Evolutionary conservation across 768 basidiomycete genomes (phyloP).

Genomic region (Pholiota microspora): DNA sequence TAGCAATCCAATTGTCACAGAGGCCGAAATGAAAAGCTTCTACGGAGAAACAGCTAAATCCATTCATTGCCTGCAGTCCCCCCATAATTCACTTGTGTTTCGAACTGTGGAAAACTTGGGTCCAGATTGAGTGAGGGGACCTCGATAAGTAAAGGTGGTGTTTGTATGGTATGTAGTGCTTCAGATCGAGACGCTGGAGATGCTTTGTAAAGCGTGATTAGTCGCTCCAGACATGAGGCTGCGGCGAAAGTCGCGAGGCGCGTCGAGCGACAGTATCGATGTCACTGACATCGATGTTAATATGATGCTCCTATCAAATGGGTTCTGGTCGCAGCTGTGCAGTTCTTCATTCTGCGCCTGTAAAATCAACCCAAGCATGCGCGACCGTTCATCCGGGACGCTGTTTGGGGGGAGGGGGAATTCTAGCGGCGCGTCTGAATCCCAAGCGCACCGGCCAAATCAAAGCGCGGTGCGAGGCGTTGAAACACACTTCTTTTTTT

Average conservation of each 20-base stretch:
- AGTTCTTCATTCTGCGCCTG: not conserved
- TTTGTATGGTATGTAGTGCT: not conserved
- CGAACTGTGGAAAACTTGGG: constrained; percentile 9
- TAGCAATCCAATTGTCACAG: not conserved
- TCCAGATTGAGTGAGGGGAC: not conserved
- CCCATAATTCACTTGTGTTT: constrained; percentile 1
- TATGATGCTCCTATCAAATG: constrained; percentile 2
- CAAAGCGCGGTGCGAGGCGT: constrained; percentile 10
- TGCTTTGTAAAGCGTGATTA: constrained; percentile 2
- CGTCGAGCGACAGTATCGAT: constrained; percentile 3
- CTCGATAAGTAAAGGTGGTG: not conserved
- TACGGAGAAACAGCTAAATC: constrained; percentile 9
- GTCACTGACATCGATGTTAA: not conserved
- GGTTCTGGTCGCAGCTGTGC: not conserved
- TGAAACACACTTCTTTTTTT: constrained; percentile 13
- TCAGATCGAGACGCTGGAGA: not conserved
- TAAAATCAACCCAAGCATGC: not conserved
- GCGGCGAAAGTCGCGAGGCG: constrained; percentile 6
- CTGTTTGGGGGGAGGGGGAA: not conserved
- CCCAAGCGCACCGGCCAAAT: not conserved
- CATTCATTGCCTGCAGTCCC: constrained; percentile 1
- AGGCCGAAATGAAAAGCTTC: constrained; percentile 20
- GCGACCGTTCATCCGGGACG: not conserved
- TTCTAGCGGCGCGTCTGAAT: not conserved
- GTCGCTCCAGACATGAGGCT: constrained; percentile 14